Conservation (phyloP, 2,329 filamentous ascomycete species). For the Stachybotrys elegans region DNA sequence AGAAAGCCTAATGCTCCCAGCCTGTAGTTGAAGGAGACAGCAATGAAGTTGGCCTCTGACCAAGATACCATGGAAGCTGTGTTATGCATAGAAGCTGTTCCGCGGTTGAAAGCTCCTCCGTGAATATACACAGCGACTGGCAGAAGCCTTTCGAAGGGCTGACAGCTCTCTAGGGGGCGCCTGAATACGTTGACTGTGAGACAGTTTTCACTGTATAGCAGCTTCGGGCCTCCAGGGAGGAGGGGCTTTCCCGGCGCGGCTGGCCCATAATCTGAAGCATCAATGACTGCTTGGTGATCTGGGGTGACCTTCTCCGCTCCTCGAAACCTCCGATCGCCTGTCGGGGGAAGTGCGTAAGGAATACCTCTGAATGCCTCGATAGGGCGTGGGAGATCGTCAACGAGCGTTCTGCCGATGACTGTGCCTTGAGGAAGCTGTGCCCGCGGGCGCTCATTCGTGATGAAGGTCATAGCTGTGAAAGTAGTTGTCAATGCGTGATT, state of each 20-base stretch:
- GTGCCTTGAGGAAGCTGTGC: constrained; percentile 15
- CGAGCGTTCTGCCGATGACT: constrained; percentile 13
- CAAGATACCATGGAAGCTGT: constrained; percentile 58
- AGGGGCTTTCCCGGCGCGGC: constrained; percentile 18
- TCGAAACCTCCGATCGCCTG: constrained; percentile 39
- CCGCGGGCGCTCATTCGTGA: too few species aligned
- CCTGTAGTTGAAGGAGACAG: constrained; percentile 45
- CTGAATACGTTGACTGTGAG: constrained; percentile 49
- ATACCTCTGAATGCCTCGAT: constrained; percentile 41
- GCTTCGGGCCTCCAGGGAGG: constrained; percentile 13
- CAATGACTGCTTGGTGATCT: constrained; percentile 20
- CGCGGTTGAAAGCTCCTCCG: constrained; percentile 39
- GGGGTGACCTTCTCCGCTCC: constrained; percentile 23
- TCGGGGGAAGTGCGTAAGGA: constrained; percentile 42
- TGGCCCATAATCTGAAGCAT: constrained; percentile 32
- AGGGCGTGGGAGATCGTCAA: constrained; percentile 15
- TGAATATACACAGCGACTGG: constrained; percentile 55
- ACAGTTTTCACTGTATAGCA: constrained; percentile 44
- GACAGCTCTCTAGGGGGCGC: constrained; percentile 16
- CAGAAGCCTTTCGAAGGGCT: too few species aligned
- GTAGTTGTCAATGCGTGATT: too few species aligned
- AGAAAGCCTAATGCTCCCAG: constrained; percentile 56
- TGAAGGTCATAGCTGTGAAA: too few species aligned
- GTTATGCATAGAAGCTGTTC: constrained; percentile 48
- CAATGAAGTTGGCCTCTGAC: constrained; percentile 42